A percentile compares a stretch with the other conserved stretches of the same genome.
Conservation (phyloP, 257 asterid species). For the Salvia rosmarinus region DNA sequence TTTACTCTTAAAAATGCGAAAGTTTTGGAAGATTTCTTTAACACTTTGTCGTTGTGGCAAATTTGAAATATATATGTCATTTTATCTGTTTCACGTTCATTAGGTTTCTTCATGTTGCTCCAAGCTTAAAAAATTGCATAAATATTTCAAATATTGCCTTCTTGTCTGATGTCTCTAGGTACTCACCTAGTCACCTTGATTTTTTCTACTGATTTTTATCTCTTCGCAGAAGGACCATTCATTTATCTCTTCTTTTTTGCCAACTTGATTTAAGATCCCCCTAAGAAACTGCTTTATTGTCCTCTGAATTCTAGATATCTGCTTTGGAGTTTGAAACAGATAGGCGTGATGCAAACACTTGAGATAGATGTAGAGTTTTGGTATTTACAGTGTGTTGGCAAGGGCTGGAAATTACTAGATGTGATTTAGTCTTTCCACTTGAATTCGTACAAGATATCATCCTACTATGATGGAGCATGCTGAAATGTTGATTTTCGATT, state of each 20-base stretch:
- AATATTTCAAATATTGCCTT: not conserved
- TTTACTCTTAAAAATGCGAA: not conserved
- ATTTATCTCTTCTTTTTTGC: not conserved
- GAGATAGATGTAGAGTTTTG: not conserved
- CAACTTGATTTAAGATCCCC: conserved; percentile 11
- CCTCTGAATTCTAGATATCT: not conserved
- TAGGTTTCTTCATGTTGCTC: conserved; percentile 11
- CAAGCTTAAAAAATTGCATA: not conserved
- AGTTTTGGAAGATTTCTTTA: conserved; percentile 12
- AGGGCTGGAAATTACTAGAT: conserved; percentile 3
- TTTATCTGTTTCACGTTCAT: not conserved
- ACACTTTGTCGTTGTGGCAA: conserved; percentile 7
- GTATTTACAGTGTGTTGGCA: too few species aligned
- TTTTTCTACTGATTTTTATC: not conserved
- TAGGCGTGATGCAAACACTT: not conserved
- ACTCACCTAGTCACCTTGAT: not conserved
- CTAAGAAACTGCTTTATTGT: conserved; percentile 2
- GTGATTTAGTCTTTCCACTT: conserved; percentile 19
- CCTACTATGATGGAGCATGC: conserved; percentile 13
- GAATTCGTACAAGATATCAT: conserved; percentile 31
- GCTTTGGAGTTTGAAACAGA: conserved; percentile 15
- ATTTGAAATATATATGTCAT: not conserved
- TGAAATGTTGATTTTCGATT: conserved; percentile 17
- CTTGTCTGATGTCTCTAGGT: conserved; percentile 5
- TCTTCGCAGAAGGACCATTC: not conserved